Conservation (phyloP, 352 stramenopile species). For the Globisporangium emineosum region DNA sequence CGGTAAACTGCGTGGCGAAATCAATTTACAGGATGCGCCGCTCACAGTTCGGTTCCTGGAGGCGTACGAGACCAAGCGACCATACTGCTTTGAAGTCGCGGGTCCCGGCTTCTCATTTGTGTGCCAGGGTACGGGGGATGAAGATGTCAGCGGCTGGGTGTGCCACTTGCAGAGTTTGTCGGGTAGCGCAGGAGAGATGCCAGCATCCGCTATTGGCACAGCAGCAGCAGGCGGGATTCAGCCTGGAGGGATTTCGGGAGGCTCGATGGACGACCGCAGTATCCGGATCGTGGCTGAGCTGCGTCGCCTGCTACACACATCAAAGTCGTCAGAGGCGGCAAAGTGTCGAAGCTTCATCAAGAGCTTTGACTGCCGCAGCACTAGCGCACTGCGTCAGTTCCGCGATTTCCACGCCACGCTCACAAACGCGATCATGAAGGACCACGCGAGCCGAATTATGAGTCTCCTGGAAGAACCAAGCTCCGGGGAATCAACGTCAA, state of each 20-base stretch:
- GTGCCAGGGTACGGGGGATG: slow-evolving; percentile 77
- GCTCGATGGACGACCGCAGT: slow-evolving; percentile 55
- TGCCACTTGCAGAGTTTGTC: slow-evolving; percentile 74
- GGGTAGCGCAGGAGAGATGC: slow-evolving; percentile 36
- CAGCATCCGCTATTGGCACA: slow-evolving; percentile 34
- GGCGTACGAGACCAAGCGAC: slow-evolving; percentile 70
- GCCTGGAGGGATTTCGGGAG: slow-evolving; percentile 22
- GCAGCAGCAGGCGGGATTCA: slow-evolving; percentile 33
- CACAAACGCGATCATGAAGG: slow-evolving; percentile 59
- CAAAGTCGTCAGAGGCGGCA: slow-evolving; percentile 64
- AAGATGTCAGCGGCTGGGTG: slow-evolving; percentile 86
- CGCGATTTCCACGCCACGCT: slow-evolving; percentile 61
- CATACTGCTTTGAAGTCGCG: slow-evolving; percentile 83
- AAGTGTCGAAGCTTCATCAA: slow-evolving; percentile 70
- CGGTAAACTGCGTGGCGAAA: slow-evolving; percentile 71
- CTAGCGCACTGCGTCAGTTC: slow-evolving; percentile 45
- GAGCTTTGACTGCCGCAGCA: slow-evolving; percentile 47
- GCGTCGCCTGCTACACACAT: slow-evolving; percentile 70
- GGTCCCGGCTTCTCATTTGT: slow-evolving; percentile 69
- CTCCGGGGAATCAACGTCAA: slow-evolving; percentile 23
- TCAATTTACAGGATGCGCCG: slow-evolving; percentile 66
- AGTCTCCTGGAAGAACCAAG: slow-evolving; percentile 45
- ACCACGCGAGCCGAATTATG: slow-evolving; percentile 64
- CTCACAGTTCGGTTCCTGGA: slow-evolving; percentile 77
- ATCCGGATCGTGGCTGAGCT: slow-evolving; percentile 85